Conservation (phyloP, 768 basidiomycete genomes). For the Grammothele lineata region DNA sequence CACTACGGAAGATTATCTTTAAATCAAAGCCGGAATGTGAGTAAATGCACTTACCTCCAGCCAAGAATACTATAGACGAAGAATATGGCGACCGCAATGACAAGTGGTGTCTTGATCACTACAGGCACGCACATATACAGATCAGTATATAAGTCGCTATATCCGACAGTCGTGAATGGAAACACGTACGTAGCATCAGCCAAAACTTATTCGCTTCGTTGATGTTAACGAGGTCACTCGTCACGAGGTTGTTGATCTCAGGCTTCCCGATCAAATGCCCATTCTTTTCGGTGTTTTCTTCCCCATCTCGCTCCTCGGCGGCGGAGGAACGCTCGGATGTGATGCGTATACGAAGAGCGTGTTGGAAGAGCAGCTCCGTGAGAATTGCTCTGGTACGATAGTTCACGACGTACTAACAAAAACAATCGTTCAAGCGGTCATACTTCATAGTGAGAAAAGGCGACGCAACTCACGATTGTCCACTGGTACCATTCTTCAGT, state of each 20-base stretch:
- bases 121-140: slow-evolving; percentile 11
- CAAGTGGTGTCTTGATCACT: slow-evolving; percentile 30
- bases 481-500: slow-evolving; percentile 51
- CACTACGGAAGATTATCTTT: slow-evolving; percentile 17
- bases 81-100: slow-evolving; percentile 32
- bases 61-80: slow-evolving; percentile 44
- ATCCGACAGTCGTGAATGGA: slow-evolving; percentile 16
- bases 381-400: slow-evolving; percentile 44
- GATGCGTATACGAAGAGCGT: slow-evolving; percentile 56
- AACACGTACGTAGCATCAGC: no score
- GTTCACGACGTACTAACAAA: no score
- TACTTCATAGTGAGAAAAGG: neutral
- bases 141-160: no score
- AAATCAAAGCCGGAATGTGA: no score
- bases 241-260: slow-evolving; percentile 64
- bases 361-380: slow-evolving; percentile 47
- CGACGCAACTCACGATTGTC: no score
- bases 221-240: slow-evolving; percentile 43
- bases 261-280: slow-evolving; percentile 59
- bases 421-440: slow-evolving; percentile 35
- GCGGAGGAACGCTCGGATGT: slow-evolving; percentile 34
- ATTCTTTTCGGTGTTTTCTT: no score
- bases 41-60: slow-evolving; percentile 35
- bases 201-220: neutral
- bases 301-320: no score